phyloP scores from a whole-genome alignment of 441 rosid genomes.

The Pelargonium myrrhifolium region DNA sequence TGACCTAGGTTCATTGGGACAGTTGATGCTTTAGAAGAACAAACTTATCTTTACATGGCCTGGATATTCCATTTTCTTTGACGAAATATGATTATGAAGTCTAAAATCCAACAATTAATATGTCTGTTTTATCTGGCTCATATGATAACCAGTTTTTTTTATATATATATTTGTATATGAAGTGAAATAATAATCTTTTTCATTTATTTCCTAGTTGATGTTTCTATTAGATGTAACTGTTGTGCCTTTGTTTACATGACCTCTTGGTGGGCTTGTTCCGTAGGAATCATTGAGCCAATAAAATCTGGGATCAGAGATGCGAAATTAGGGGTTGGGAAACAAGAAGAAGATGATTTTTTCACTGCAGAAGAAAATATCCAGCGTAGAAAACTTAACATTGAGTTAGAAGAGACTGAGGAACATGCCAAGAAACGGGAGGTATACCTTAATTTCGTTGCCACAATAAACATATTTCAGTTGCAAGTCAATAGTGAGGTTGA shows the following conservation, averaged over 20 bases:
- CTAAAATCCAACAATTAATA: no score
- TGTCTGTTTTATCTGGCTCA: no score
- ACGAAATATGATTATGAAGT: no score
- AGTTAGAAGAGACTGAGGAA: slow-evolving; percentile 79
- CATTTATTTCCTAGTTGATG: neutral
- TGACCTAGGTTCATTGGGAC: no score
- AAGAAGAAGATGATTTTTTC: slow-evolving; percentile 55
- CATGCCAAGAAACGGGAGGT: slow-evolving; percentile 90
- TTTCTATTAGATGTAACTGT: neutral
- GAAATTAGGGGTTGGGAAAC: slow-evolving; percentile 27
- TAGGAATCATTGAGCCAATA: slow-evolving; percentile 25
- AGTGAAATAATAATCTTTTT: no score
- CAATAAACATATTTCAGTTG: neutral
- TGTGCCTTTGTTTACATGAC: no score
- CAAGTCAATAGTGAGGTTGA: slow-evolving; percentile 19
- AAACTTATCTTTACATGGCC: no score
- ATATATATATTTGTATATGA: no score
- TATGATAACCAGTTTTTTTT: no score
- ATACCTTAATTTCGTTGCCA: slow-evolving; percentile 20
- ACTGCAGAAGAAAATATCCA: slow-evolving; percentile 81
- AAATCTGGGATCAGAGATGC: slow-evolving; percentile 27
- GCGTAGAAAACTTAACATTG: slow-evolving; percentile 38
- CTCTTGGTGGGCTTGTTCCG: no score
- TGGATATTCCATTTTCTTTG: no score
- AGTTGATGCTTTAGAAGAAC: no score